A percentile compares a stretch with the other conserved stretches of the same genome.
Evolutionary conservation across 2,329 filamentous ascomycete genomes (phyloP).

Genomic region (Botrytis medusae): DNA sequence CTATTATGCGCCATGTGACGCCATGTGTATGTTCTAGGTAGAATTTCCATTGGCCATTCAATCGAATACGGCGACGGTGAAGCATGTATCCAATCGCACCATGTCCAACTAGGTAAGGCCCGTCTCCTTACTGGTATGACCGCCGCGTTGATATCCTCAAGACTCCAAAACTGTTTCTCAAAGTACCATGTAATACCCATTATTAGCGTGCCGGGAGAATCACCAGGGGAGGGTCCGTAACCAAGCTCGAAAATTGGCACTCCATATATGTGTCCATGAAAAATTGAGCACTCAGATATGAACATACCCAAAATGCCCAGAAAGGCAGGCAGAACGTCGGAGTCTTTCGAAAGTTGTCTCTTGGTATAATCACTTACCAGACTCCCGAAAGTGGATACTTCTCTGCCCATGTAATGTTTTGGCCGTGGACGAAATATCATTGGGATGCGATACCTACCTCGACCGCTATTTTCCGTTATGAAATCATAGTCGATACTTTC

Average conservation of each 20-base stretch:
- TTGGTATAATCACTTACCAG: rapidly evolving
- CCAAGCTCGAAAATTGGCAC: neutral
- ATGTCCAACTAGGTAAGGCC: neutral
- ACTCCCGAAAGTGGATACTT: too few species aligned
- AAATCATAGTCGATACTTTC: neutral
- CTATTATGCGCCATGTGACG: rapidly evolving
- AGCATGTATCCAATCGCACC: neutral
- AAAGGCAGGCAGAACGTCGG: neutral
- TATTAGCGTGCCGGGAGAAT: neutral
- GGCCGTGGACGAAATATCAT: rapidly evolving
- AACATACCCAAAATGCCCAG: neutral
- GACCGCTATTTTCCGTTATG: rapidly evolving
- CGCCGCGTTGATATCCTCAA: rapidly evolving
- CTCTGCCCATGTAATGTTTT: neutral
- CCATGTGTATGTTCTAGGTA: rapidly evolving
- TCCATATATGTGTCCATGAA: neutral
- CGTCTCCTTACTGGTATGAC: rapidly evolving
- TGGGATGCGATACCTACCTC: rapidly evolving
- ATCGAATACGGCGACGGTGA: neutral
- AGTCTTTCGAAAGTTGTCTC: neutral
- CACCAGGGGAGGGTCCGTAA: rapidly evolving
- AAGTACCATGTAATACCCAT: neutral
- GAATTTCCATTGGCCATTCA: rapidly evolving
- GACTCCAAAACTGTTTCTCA: rapidly evolving
- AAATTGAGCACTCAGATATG: rapidly evolving